Evolutionary conservation across 805 yeast species (phyloP).

Genomic region (Cyberlindnera maritima): DNA sequence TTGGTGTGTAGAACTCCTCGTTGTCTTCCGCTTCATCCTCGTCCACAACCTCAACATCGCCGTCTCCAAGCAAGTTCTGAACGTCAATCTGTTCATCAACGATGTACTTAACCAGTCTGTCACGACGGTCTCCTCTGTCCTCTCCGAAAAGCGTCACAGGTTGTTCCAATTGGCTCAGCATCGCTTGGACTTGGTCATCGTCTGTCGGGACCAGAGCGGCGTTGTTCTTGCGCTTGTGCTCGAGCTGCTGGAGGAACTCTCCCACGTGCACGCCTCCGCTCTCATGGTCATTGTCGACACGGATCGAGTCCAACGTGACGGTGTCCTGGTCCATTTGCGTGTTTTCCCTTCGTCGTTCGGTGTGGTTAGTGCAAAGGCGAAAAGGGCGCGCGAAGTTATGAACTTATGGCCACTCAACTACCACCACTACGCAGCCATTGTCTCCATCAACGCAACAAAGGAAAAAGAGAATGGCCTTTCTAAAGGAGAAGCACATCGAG

Average conservation of each 20-base stretch:
- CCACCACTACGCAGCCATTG: too few relatives aligned
- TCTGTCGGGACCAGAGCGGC: constrained; percentile 52
- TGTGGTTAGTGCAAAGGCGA: background rate
- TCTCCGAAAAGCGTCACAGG: constrained; percentile 61
- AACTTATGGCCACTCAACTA: too few relatives aligned
- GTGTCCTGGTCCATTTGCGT: constrained; percentile 1
- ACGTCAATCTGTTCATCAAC: constrained; percentile 30
- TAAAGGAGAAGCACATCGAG: constrained; percentile 51
- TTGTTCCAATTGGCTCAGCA: constrained; percentile 49
- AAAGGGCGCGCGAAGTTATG: constrained; percentile 3
- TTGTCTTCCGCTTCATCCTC: constrained; percentile 52
- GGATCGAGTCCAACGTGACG: constrained; percentile 24
- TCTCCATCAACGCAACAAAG: too few relatives aligned
- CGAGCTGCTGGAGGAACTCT: constrained; percentile 27
- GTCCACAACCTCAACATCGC: constrained; percentile 22
- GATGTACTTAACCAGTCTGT: constrained; percentile 49
- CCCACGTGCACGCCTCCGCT: constrained; percentile 27
- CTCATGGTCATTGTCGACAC: constrained; percentile 25
- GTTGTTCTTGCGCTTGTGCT: constrained; percentile 28
- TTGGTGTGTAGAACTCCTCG: constrained; percentile 87
- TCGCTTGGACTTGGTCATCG: constrained; percentile 58
- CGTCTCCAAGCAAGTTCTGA: constrained; percentile 11
- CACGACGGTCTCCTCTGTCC: constrained; percentile 56
- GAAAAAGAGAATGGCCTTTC: constrained; percentile 4
- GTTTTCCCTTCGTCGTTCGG: background rate